Percentiles rank a stretch among this genome's conserved stretches.
Conservation (phyloP, 192 early-diverging fungal species). For the Podila verticillata region DNA sequence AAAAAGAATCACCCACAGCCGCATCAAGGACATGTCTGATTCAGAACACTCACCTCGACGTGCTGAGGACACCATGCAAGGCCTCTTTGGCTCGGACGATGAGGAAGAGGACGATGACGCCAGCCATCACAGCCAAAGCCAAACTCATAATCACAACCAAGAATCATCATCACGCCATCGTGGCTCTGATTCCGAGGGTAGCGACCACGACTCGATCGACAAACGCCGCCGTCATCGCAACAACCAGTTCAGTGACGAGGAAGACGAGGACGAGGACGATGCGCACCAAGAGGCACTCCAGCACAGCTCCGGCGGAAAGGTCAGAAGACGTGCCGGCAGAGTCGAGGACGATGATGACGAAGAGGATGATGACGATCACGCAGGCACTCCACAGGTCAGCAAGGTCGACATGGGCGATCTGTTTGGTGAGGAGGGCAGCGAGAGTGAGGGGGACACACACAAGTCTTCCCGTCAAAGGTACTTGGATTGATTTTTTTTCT, state of each 20-base stretch:
- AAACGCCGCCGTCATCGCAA: slow-evolving; percentile 21
- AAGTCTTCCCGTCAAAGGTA: slow-evolving; percentile 18
- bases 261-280: slow-evolving; percentile 18
- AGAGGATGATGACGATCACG: slow-evolving; percentile 19
- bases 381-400: not conserved
- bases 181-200: slow-evolving; percentile 17
- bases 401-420: slow-evolving; percentile 21
- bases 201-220: slow-evolving; percentile 13
- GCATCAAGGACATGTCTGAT: slow-evolving; percentile 33
- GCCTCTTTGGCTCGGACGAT: slow-evolving; percentile 46
- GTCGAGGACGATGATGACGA: slow-evolving; percentile 43
- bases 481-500: not conserved
- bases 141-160: slow-evolving; percentile 5
- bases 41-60: slow-evolving; percentile 39
- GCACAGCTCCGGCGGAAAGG: slow-evolving; percentile 5
- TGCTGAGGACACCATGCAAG: slow-evolving; percentile 37
- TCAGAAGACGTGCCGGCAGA: slow-evolving; percentile 24
- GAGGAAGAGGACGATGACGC: slow-evolving; percentile 38
- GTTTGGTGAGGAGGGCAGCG: slow-evolving; percentile 40
- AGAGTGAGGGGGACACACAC: slow-evolving; percentile 22
- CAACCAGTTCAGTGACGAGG: slow-evolving; percentile 41
- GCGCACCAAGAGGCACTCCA: not conserved
- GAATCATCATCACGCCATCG: not conserved
- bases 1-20: too few species aligned
- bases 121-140: slow-evolving; percentile 2